Conservation (phyloP, 306 rosid genomes). For the Medicago ruthenica region DNA sequence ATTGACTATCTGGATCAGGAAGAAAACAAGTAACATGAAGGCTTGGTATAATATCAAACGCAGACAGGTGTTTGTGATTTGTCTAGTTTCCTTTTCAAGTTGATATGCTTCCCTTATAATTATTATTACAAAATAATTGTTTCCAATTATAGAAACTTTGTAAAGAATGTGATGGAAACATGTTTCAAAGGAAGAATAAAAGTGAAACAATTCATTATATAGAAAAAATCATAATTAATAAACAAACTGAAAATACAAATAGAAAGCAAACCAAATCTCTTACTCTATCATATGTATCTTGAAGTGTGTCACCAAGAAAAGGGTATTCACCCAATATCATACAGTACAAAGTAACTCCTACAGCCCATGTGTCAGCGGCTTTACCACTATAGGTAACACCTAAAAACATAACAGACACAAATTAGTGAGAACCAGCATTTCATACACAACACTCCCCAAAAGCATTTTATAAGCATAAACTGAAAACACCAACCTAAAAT, state of each 20-base stretch:
- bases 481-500: slow-evolving; percentile 67
- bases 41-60: neutral
- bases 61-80: neutral
- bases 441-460: neutral
- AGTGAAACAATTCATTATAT: neutral
- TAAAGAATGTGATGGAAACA: neutral
- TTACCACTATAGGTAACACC: slow-evolving; percentile 85
- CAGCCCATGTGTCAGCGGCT: slow-evolving; percentile 97
- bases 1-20: slow-evolving; percentile 76
- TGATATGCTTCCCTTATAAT: neutral
- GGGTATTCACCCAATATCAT: slow-evolving; percentile 90
- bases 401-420: slow-evolving; percentile 39
- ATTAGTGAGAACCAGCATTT: slow-evolving; percentile 26
- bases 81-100: neutral
- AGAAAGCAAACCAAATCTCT: slow-evolving; percentile 16
- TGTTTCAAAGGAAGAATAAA: neutral
- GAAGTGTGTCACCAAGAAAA: slow-evolving; percentile 96
- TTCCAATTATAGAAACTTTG: neutral
- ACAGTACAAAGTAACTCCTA: slow-evolving; percentile 94
- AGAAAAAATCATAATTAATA: neutral
- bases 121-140: neutral
- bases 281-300: slow-evolving; percentile 97
- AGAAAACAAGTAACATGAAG: slow-evolving; percentile 34
- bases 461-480: slow-evolving; percentile 31
- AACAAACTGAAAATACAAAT: neutral